phyloP scores from a whole-genome alignment of 1,284 basidiomycete genomes.

The Cutaneotrichosporon arboriforme region DNA sequence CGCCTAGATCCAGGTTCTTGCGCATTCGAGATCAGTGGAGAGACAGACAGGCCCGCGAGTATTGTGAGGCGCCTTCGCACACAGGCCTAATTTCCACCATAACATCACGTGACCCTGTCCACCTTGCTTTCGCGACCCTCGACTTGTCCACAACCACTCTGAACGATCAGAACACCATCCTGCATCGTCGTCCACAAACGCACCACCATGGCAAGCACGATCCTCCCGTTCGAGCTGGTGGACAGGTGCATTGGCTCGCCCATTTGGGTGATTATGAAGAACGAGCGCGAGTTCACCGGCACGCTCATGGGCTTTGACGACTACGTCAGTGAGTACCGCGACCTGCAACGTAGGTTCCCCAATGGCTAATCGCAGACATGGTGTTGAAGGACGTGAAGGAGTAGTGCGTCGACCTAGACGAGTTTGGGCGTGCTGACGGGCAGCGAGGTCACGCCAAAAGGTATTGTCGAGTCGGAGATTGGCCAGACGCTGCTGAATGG shows the following conservation, averaged over 20 bases:
- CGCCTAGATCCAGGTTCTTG: too few species aligned
- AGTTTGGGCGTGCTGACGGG: neutral
- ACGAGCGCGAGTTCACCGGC: slow-evolving; percentile 91
- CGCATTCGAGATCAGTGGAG: too few species aligned
- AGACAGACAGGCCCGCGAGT: too few species aligned
- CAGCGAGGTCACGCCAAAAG: slow-evolving; percentile 80
- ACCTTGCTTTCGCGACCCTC: too few species aligned
- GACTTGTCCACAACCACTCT: too few species aligned
- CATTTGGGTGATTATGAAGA: slow-evolving; percentile 97
- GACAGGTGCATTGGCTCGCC: slow-evolving; percentile 90
- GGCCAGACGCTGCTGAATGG: slow-evolving; percentile 92
- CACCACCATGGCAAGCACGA: slow-evolving; percentile 58
- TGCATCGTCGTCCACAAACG: neutral
- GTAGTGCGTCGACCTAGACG: slow-evolving; percentile 58
- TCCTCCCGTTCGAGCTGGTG: slow-evolving; percentile 70
- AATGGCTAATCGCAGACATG: slow-evolving; percentile 65
- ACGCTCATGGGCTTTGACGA: slow-evolving; percentile 95
- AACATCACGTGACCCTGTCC: too few species aligned
- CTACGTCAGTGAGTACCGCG: slow-evolving; percentile 90
- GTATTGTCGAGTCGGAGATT: slow-evolving; percentile 73
- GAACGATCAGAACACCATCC: too few species aligned
- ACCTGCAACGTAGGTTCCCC: neutral
- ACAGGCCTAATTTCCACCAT: too few species aligned
- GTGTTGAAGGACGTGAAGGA: slow-evolving; percentile 96
- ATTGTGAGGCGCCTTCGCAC: too few species aligned